A percentile compares a stretch with the other conserved stretches of the same genome.
phyloP scores from a whole-genome alignment of 2,329 filamentous ascomycete genomes.

The Verticillium longisporum region DNA sequence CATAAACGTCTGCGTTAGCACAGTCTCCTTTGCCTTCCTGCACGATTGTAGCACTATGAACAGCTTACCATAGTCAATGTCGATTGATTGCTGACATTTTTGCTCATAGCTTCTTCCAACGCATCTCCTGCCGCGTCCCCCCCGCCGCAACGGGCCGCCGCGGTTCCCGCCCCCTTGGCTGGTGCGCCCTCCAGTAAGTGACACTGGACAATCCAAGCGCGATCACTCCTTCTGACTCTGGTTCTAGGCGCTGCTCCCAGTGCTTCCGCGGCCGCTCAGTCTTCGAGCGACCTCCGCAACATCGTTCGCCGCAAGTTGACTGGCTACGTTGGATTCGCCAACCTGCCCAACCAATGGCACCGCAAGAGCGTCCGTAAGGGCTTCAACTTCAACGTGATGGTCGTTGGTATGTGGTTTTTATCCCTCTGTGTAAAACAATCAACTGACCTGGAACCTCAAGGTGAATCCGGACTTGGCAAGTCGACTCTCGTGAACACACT shows the following conservation, averaged over 20 bases:
- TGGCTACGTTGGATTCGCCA: conserved; percentile 97
- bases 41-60: conserved; percentile 2
- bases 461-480: conserved; percentile 98
- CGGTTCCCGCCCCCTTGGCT: conserved; percentile 32
- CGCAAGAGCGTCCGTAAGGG: conserved; percentile 99
- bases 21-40: conserved; percentile 16
- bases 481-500: conserved; percentile 98
- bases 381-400: conserved; percentile 99
- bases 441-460: conserved; percentile 36
- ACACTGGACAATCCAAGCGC: conserved; percentile 16
- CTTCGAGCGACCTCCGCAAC: conserved; percentile 72
- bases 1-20: conserved; percentile 23
- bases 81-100: conserved; percentile 25
- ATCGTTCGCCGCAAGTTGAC: conserved; percentile 98
- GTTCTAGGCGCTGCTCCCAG: conserved; percentile 9
- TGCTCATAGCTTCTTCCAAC: conserved; percentile 35
- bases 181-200: conserved; percentile 16
- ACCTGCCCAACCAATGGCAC: conserved; percentile 99
- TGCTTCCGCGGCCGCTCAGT: conserved; percentile 26
- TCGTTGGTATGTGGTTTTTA: conserved; percentile 74
- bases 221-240: not conserved
- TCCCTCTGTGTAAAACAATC: not conserved
- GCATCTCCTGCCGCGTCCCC: conserved; percentile 22
- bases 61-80: not conserved
- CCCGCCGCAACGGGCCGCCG: conserved; percentile 20